A percentile compares a stretch with the other conserved stretches of the same genome.
phyloP scores from a whole-genome alignment of 331 rosid genomes.

The Dryas integrifolia region DNA sequence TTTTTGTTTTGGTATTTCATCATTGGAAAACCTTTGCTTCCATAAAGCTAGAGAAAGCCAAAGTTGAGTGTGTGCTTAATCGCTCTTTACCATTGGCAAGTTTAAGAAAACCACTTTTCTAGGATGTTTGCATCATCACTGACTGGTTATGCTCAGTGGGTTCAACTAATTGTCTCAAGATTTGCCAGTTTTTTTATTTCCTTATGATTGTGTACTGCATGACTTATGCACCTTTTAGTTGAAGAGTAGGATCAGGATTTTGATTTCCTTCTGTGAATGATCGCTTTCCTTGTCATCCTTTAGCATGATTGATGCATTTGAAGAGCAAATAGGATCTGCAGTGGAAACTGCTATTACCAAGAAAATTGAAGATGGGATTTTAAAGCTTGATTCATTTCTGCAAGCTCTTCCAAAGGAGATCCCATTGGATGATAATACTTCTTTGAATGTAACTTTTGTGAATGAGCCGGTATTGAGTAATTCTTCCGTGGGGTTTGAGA shows the following conservation, averaged over 20 bases:
- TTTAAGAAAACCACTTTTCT: neutral
- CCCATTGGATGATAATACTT: slow-evolving; percentile 58
- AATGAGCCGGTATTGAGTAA: slow-evolving; percentile 53
- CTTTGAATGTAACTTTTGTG: slow-evolving; percentile 68
- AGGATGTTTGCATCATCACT: neutral
- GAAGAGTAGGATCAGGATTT: neutral
- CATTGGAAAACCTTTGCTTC: neutral
- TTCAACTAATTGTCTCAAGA: neutral
- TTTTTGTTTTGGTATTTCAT: neutral
- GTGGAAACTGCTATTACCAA: slow-evolving; percentile 66
- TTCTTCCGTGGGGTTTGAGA: slow-evolving; percentile 69
- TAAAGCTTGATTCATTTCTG: slow-evolving; percentile 63
- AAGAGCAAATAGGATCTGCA: slow-evolving; percentile 64
- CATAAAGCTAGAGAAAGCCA: slow-evolving; percentile 2
- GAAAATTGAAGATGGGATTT: slow-evolving; percentile 64
- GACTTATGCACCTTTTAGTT: neutral
- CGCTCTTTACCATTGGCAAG: neutral
- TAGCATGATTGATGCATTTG: slow-evolving; percentile 84
- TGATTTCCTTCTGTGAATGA: neutral
- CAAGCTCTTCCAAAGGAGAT: slow-evolving; percentile 73
- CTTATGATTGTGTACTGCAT: neutral
- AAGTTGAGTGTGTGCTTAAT: neutral
- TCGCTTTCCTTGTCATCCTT: slow-evolving; percentile 30
- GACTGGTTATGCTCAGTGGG: neutral
- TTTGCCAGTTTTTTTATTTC: neutral